Base-by-base conservation (phyloP, 768 basidiomycete genomes). In the Agrocybe chaxingu region DNA sequence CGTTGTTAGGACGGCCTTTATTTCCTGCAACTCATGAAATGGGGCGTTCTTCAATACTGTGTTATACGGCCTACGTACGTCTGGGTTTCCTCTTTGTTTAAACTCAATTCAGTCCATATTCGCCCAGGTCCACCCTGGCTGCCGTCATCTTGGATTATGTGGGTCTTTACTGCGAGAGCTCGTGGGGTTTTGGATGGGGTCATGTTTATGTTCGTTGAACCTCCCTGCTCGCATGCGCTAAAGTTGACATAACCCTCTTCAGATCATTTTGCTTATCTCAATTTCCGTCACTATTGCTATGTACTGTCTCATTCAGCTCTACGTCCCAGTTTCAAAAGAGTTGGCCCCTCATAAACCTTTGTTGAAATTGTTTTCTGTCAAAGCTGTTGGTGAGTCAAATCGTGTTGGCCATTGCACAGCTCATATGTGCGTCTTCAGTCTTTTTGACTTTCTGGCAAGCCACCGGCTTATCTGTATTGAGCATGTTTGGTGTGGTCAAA, bases 401-500 rank as follows among this genome's bases (percentile, higher is more conserved):
- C 7, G 38, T 36, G 3, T 31, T 3, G 40, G 44, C 12, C 40
- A 0, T 19, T 42, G 34, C 29, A 58, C 19, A 52, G 49, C 13
- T 19, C 30, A 6, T 48, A 1, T 2, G 39, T 47, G 13, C 24
- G 32, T 42, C 35, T 7, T 5, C 54, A 80, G 84, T 88, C 0
- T 87, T 89, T 60, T 68, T 89, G 12, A 87, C 84, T 6, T 89
- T 89, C 62, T 90, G 87, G 87, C 87, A 89, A 64, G 77, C 81
- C 11, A 80, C 77, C 0, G 69, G 80, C 32, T 71, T 90, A 10
- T 77, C 80, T 3, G 51, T 80, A 11, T 73, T 89, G 9, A 74
- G 71, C 35, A 71, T 78, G 62, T 68, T 85, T 48, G 80, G 78
- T 0, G 69, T 86, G 4, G 76, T 89, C 50, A 86, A 85, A 65